Base-by-base conservation (phyloP, 1,284 basidiomycete genomes). In the Peniophora sp. region DNA sequence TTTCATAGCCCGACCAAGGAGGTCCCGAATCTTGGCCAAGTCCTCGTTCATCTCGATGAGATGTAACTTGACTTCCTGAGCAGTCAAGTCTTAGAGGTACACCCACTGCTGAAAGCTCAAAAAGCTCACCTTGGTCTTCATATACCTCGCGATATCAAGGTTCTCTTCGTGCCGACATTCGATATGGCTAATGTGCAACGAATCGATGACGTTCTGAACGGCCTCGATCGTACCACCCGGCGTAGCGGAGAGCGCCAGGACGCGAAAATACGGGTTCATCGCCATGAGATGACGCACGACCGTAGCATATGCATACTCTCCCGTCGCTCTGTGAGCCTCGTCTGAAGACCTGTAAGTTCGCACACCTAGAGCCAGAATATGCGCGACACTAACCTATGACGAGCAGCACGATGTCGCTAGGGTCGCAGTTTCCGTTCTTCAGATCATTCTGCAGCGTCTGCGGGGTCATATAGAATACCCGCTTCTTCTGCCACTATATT, bases 401-500 rank as follows among this genome's bases (percentile, higher is more conserved):
- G 16, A 95, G 65, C 46, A 94, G 79, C 25, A 94, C 72, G 22
- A 96, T 83, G 58, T 92, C 89, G 39, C 74, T 68, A 0, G 87
- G 78, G 62, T 98, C 90, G 59, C 92, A 88, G 17, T 75, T 81
- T 16, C 83, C 83, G 1, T 75, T 78, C 6, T 70, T 70, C 23
- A 99, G 71, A 64, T 99, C 97, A 58, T 97, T 97, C 53, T 91
- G 75, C 22, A 99, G 77, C 0, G 96, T 98, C 64, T 99, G 97
- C 0, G 97, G 96, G 0, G 97, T 99, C 83, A 97, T 95, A 67
- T 96, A 99, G 63, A 99, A 94, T 22, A 99, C 86, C 5, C 95
- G 79, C 65, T 96, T 93, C 57, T 87, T 75, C 55, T 75, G 69
- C 89, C 91, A 96, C 85, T 92, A 47, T 12, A 17, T 6, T 10